Evolutionary conservation across 352 stramenopile genomes (phyloP).

Genomic region (Pythium angustatum): DNA sequence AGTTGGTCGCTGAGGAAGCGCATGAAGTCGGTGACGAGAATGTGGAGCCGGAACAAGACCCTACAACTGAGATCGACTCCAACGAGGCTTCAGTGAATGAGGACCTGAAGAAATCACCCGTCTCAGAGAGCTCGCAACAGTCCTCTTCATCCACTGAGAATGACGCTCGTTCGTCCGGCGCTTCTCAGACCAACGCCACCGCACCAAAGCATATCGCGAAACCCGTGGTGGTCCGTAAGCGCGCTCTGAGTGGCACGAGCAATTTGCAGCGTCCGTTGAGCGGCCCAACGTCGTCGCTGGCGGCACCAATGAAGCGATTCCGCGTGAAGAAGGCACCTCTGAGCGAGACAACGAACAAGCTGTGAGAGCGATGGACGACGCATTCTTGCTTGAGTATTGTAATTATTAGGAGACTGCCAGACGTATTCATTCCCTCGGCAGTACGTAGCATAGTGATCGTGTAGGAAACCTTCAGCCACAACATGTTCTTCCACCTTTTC

Average conservation of each 20-base stretch:
- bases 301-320: conserved; percentile 22
- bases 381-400: conserved; percentile 21
- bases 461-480: conserved; percentile 9
- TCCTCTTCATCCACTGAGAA: conserved; percentile 5
- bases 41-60: conserved; percentile 11
- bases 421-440: neutral
- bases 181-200: conserved; percentile 5
- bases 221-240: conserved; percentile 15
- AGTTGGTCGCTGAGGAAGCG: neutral
- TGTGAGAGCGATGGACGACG: conserved; percentile 10
- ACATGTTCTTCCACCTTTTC: neutral
- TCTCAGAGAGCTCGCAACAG: conserved; percentile 13
- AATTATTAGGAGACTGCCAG: conserved; percentile 27
- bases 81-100: neutral
- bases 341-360: conserved; percentile 29
- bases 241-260: conserved; percentile 10
- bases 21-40: conserved; percentile 14
- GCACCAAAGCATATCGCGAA: conserved; percentile 19
- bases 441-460: conserved; percentile 21
- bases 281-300: conserved; percentile 20
- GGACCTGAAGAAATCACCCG: conserved; percentile 15
- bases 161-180: neutral
- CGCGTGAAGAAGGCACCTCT: conserved; percentile 26
- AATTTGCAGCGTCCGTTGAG: conserved; percentile 6
- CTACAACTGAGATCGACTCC: conserved; percentile 1